Evolutionary conservation across 2,329 filamentous ascomycete species (phyloP).

Genomic region (Onygenales sp.): DNA sequence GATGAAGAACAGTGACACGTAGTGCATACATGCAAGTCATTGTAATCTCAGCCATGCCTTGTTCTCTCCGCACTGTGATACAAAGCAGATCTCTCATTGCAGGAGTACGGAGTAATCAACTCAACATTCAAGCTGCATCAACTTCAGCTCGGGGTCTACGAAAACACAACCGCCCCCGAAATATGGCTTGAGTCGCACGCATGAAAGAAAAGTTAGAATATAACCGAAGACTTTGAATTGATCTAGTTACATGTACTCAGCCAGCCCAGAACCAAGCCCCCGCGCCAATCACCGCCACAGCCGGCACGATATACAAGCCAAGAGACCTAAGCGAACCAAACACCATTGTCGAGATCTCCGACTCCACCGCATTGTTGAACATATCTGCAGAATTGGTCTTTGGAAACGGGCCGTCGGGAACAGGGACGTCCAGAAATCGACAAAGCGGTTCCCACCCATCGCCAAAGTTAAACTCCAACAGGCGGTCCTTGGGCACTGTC

Average conservation of each 20-base stretch:
- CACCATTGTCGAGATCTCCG: background rate
- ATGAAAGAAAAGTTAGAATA: too few relatives aligned
- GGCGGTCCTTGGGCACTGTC: slow-evolving; percentile 38
- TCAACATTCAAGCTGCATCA: too few relatives aligned
- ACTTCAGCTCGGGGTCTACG: too few relatives aligned
- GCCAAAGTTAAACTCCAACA: slow-evolving; percentile 47
- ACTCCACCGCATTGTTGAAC: slow-evolving; percentile 1
- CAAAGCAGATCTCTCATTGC: too few relatives aligned
- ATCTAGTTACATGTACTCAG: background rate
- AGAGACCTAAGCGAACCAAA: background rate
- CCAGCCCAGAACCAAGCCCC: background rate
- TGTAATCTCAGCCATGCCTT: too few relatives aligned
- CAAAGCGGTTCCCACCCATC: slow-evolving; percentile 42
- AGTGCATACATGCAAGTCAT: too few relatives aligned
- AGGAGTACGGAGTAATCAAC: too few relatives aligned
- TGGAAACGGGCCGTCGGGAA: slow-evolving; percentile 42
- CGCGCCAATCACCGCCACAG: background rate
- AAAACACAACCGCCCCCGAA: too few relatives aligned
- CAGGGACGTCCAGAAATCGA: slow-evolving; percentile 44
- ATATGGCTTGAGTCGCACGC: too few relatives aligned
- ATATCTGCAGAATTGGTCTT: slow-evolving; percentile 21
- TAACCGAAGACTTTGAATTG: background rate
- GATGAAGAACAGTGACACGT: too few relatives aligned
- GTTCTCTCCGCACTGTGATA: too few relatives aligned
- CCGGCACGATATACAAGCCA: background rate